phyloP scores from a whole-genome alignment of 768 basidiomycete species.

The Floccularia luteovirens region DNA sequence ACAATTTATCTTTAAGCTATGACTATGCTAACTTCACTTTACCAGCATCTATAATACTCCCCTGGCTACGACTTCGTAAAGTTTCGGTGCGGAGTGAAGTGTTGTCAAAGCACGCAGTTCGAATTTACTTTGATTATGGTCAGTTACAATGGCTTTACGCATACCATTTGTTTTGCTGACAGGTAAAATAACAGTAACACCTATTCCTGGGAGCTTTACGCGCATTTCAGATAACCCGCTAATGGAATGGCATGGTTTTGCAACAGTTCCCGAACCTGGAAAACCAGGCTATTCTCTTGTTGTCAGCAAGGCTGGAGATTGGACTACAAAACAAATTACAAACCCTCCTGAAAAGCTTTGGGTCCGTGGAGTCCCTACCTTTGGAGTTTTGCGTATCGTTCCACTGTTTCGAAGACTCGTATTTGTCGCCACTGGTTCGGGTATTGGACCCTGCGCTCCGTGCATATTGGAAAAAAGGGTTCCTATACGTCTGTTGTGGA shows the following conservation, averaged over 20 bases:
- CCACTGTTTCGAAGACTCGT: slow-evolving; percentile 48
- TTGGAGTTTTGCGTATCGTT: slow-evolving; percentile 46
- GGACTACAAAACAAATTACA: slow-evolving; percentile 46
- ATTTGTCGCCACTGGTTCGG: slow-evolving; percentile 50
- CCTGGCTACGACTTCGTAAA: slow-evolving; percentile 55
- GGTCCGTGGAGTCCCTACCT: slow-evolving; percentile 51
- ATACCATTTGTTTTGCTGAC: not conserved
- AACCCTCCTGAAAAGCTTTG: slow-evolving; percentile 47
- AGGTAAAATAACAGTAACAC: slow-evolving; percentile 22
- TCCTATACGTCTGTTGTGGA: slow-evolving; percentile 55
- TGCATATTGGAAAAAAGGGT: slow-evolving; percentile 42
- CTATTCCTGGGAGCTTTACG: slow-evolving; percentile 37
- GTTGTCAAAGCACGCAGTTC: slow-evolving; percentile 48
- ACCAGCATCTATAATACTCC: slow-evolving; percentile 41
- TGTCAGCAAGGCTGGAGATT: slow-evolving; percentile 52
- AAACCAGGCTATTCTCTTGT: slow-evolving; percentile 47
- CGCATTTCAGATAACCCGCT: slow-evolving; percentile 39
- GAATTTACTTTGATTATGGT: slow-evolving; percentile 56
- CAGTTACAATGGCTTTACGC: slow-evolving; percentile 7
- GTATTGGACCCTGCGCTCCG: slow-evolving; percentile 56
- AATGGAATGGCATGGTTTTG: slow-evolving; percentile 54
- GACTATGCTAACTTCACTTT: too few species aligned
- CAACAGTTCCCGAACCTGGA: slow-evolving; percentile 41
- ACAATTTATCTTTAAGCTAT: too few species aligned
- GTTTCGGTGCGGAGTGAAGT: slow-evolving; percentile 44